Evolutionary conservation across 164 flowering plant species (phyloP).

Genomic region (Macadamia integrifolia): DNA sequence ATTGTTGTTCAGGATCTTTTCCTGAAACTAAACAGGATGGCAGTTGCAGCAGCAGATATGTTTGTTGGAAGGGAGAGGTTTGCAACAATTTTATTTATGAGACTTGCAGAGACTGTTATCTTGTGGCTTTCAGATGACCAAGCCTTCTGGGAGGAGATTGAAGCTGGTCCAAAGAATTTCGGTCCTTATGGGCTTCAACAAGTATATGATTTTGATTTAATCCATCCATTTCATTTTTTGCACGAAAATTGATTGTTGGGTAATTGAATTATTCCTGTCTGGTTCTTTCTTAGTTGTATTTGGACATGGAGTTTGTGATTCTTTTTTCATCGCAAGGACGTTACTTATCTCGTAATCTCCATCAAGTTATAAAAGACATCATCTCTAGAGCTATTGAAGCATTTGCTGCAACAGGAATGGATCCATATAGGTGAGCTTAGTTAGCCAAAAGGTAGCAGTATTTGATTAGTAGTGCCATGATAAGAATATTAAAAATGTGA

Average conservation of each 20-base stretch:
- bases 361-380: slow-evolving; percentile 78
- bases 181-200: slow-evolving; percentile 90
- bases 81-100: slow-evolving; percentile 82
- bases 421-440: slow-evolving; percentile 69
- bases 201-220: slow-evolving; percentile 29
- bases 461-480: neutral
- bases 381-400: slow-evolving; percentile 78
- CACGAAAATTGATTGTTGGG: neutral
- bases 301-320: slow-evolving; percentile 93
- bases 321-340: slow-evolving; percentile 93
- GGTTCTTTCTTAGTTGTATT: slow-evolving; percentile 61
- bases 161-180: slow-evolving; percentile 73
- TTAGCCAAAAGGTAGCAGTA: neutral
- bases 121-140: slow-evolving; percentile 92
- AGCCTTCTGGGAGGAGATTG: slow-evolving; percentile 97
- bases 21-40: slow-evolving; percentile 58
- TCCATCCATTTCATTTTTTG: neutral
- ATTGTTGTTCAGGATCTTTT: slow-evolving; percentile 64
- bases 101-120: slow-evolving; percentile 93
- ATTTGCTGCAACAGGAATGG: slow-evolving; percentile 75
- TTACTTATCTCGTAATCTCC: slow-evolving; percentile 82
- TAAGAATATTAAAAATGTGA: too few relatives aligned
- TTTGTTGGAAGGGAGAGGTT: slow-evolving; percentile 95
- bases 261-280: slow-evolving; percentile 4
- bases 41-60: slow-evolving; percentile 84